Evolutionary conservation across 2,329 filamentous ascomycete species (phyloP).

Genomic region (Cadophora sp.): DNA sequence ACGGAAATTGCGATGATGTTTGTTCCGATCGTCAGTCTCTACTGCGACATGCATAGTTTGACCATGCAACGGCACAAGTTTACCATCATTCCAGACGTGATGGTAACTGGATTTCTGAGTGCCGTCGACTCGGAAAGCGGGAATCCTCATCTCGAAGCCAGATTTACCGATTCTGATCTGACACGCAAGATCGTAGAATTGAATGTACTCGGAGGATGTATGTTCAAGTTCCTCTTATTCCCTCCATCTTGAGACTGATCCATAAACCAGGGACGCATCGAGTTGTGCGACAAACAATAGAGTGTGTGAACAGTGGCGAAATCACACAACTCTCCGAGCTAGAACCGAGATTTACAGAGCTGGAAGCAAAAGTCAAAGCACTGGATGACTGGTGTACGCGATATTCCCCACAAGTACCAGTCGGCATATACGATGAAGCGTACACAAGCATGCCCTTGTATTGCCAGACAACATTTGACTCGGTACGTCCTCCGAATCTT

Average conservation of each 20-base stretch:
- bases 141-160: neutral
- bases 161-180: conserved; percentile 6
- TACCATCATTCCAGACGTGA: conserved; percentile 9
- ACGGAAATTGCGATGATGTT: conserved; percentile 10
- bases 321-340: neutral
- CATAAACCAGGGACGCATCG: neutral
- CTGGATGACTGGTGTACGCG: conserved; percentile 9
- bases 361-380: conserved; percentile 3
- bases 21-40: conserved; percentile 1
- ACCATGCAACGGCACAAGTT: conserved; percentile 1
- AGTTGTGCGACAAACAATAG: conserved; percentile 6
- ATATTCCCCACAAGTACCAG: neutral
- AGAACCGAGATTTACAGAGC: neutral
- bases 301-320: neutral
- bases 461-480: conserved; percentile 17
- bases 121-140: neutral
- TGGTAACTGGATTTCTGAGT: conserved; percentile 4
- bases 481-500: neutral
- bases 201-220: conserved; percentile 8
- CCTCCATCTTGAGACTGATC: no score
- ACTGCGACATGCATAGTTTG: conserved; percentile 17
- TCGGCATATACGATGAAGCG: conserved; percentile 14
- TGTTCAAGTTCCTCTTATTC: neutral
- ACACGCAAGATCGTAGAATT: conserved; percentile 3
- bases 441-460: conserved; percentile 11